Evolutionary conservation across 2,329 filamentous ascomycete genomes (phyloP), one percentile per base, ranked within the genome.

Genomic region (Neofusicoccum parvum): DNA sequence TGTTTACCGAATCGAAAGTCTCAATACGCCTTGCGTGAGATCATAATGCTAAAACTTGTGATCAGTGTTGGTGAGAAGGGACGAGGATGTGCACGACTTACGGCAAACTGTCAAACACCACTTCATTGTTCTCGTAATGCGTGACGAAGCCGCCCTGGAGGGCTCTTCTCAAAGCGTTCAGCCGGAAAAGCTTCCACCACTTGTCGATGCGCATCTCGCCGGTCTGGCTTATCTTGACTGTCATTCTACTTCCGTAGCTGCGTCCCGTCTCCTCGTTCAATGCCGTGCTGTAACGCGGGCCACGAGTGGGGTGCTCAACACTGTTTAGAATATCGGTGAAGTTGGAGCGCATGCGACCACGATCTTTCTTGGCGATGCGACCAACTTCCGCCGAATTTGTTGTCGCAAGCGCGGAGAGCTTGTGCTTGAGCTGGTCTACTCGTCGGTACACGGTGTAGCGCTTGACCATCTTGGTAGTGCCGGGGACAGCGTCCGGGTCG

Each of bases 101-200:
- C 62, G 62, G 62, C 32, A 64, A 48, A 15, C 62, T 64, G 23
- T 64, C 62, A 49, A 64, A 56, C 6, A 67, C 65, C 27, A 59
- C 65, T 14, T 78, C 75, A 43, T 79, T 79, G 62, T 77, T 72
- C 53, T 76, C 73, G 54, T 75, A 77, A 56, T 79, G 76, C 36
- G 74, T 71, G 5, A 72, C 69, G 65, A 78, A 77, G 0, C 76
- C 76, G 20, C 75, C 74, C 66, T 86, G 85, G 46, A 91, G 77
- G 36, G 88, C 78, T 45, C 88, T 78, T 71, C 87, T 83, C 62
- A 92, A 76, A 3, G 85, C 84, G 67, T 88, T 86, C 59, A 91
- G 76, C 36, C 88, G 81, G 69, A 87, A 82, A 70, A 90, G 79
- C 76, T 92, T 92, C 89, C 89, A 92, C 90, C 90, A 92, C 69